A percentile compares a stretch with the other conserved stretches of the same genome.
Evolutionary conservation across 2,329 filamentous ascomycete species (phyloP).

Genomic region (Aspergillus puulaauensis): DNA sequence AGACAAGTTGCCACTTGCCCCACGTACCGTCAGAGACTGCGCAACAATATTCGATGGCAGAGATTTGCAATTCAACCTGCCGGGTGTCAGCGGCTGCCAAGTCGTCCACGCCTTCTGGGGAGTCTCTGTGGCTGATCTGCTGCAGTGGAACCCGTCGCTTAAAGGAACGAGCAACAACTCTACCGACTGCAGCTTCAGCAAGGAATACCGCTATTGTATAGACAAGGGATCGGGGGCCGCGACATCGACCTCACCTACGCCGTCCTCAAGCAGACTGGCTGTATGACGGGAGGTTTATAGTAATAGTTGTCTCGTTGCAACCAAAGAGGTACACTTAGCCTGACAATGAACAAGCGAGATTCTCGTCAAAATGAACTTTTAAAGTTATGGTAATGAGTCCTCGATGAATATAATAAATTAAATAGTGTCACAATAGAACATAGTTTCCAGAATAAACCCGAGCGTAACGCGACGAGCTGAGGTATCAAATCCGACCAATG

Average conservation of each 20-base stretch:
- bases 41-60: not conserved
- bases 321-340: too few relatives aligned
- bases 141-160: slow-evolving; percentile 1
- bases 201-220: not conserved
- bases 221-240: not conserved
- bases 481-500: too few relatives aligned
- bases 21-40: not conserved
- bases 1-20: not conserved
- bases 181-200: not conserved
- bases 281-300: too few relatives aligned
- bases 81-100: not conserved
- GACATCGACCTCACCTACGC: not conserved
- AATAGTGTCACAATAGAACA: too few relatives aligned
- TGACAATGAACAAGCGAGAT: too few relatives aligned
- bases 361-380: too few relatives aligned
- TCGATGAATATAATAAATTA: too few relatives aligned
- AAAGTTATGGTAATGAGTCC: too few relatives aligned
- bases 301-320: too few relatives aligned
- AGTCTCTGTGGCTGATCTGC: not conserved
- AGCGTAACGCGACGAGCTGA: too few relatives aligned
- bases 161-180: not conserved
- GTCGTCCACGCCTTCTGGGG: not conserved
- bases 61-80: not conserved
- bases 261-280: too few relatives aligned
- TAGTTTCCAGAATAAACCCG: too few relatives aligned